Base-by-base conservation (phyloP, 371 early-diverging fungal species). In the Chytridiales sp. region DNA sequence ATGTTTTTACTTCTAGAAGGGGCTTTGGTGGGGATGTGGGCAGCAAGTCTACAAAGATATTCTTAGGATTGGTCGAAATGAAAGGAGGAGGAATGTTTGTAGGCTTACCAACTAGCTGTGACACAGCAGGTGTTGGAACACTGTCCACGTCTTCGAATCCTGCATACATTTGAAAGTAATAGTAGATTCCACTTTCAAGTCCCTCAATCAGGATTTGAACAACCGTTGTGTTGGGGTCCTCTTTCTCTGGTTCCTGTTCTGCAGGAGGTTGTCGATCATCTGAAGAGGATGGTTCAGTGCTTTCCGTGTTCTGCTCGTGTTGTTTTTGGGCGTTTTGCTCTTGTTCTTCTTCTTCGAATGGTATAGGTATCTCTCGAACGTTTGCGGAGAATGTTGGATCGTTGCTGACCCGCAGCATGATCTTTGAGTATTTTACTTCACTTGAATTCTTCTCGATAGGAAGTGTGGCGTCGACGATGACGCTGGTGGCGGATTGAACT, bases 141-240 rank as follows among this genome's bases (percentile, higher is more conserved):
- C 74, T 71, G 26, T 66, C 62, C 35, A 75, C 67, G 35, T 64
- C 72, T 15, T 48, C 59, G 43, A 62, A 38, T 6, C 68, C 50
- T 4, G 61, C 44, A 24, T 42, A 21, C 11, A 70, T 6, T 8
- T 60, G 64, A 47, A 73, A 64, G 54, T 70, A 70, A 34, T 71
- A 75, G 30, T 41, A 32, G 13, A 38, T 44, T 4, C 74, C 76
- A n/a, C 43, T 44, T 15, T 27, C 31, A 8, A 78, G 59, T 0
- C 54, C 66, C 3, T 52, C 46, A 1, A 70, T 49, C n/a, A n/a
- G n/a, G n/a, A n/a, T n/a, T n/a, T n/a, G n/a, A n/a, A n/a, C n/a
- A n/a, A n/a, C n/a, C n/a, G n/a, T n/a, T n/a, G n/a, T n/a, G n/a
- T n/a, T n/a, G n/a, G n/a, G n/a, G n/a, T n/a, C n/a, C n/a, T n/a